Percentiles rank a stretch among this genome's conserved stretches.
phyloP scores from a whole-genome alignment of 345 rosid genomes.

The Sisymbrium irio region DNA sequence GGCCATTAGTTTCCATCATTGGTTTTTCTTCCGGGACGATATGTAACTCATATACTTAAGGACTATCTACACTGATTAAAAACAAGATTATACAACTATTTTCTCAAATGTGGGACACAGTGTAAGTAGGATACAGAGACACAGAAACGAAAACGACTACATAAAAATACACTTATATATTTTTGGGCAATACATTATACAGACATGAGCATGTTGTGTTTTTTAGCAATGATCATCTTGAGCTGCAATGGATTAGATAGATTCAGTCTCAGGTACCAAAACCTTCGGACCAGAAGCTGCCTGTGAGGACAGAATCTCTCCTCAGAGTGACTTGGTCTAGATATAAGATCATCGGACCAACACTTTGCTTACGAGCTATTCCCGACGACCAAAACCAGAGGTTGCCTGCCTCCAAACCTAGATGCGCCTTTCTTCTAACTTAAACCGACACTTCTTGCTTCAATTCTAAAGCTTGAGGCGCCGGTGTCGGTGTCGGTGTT shows the following conservation, averaged over 20 bases:
- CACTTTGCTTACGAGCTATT: conserved; percentile 16
- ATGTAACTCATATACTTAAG: too few relatives aligned
- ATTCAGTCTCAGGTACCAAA: conserved; percentile 20
- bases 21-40: too few relatives aligned
- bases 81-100: not conserved
- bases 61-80: too few relatives aligned
- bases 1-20: too few relatives aligned
- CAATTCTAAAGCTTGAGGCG: conserved; percentile 34
- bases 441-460: conserved; percentile 34
- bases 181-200: conserved; percentile 2
- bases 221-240: conserved; percentile 23
- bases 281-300: conserved; percentile 17
- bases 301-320: conserved; percentile 8
- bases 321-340: conserved; percentile 13
- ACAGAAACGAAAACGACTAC: not conserved
- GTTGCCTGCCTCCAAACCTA: conserved; percentile 15
- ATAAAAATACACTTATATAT: not conserved
- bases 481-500: conserved; percentile 4
- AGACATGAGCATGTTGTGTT: conserved; percentile 17
- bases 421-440: conserved; percentile 17
- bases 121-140: not conserved
- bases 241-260: conserved; percentile 15
- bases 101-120: not conserved
- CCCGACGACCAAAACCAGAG: conserved; percentile 29
- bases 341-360: conserved; percentile 20